Base-by-base conservation (phyloP, 2,329 filamentous ascomycete species). In the Colletotrichum shisoi region DNA sequence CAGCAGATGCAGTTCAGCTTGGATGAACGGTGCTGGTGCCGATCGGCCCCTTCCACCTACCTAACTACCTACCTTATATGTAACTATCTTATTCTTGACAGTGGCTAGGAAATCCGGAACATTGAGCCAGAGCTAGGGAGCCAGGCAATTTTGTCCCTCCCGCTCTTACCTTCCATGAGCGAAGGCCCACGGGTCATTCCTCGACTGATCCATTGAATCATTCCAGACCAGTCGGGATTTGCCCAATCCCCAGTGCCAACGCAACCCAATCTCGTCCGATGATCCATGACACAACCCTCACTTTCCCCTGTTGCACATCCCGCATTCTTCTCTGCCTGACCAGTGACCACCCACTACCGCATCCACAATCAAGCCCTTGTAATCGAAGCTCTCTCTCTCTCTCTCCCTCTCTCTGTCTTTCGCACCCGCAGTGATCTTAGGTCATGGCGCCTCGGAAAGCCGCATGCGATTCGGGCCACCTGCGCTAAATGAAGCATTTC, bases 211-310 rank as follows among this genome's bases (percentile, higher is more conserved):
- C 57, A 67, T 60, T 67, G 19, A 21, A 46, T 52, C 57, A 67
- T 64, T 67, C 64, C 64, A 64, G 64, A 56, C 54, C 53, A 56
- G 49, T 64, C 64, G 61, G 58, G 48, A 64, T 49, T 53, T 27
- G 31, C 52, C 51, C 45, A 58, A 63, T 64, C 37, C 61, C 61
- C 54, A 51, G 27, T 54, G 54, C 42, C 49, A 59, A 37, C 48
- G 61, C 54, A 64, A 67, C 61, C 61, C 61, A 51, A 64, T 67
- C 61, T 54, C 61, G 54, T 63, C 64, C 54, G 64, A 67, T 64
- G 61, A 64, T 56, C 46, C 31, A 67, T 64, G 61, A 64, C 49
- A 40, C 21, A 45, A 49, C 37, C 34, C 58, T 57, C 60, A 60
- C 39, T 51, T 34, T 42, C 21, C 61, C 64, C 64, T 67, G 64